phyloP scores from a whole-genome alignment of 495 filamentous ascomycete genomes.

The Tuber umbilicatum region DNA sequence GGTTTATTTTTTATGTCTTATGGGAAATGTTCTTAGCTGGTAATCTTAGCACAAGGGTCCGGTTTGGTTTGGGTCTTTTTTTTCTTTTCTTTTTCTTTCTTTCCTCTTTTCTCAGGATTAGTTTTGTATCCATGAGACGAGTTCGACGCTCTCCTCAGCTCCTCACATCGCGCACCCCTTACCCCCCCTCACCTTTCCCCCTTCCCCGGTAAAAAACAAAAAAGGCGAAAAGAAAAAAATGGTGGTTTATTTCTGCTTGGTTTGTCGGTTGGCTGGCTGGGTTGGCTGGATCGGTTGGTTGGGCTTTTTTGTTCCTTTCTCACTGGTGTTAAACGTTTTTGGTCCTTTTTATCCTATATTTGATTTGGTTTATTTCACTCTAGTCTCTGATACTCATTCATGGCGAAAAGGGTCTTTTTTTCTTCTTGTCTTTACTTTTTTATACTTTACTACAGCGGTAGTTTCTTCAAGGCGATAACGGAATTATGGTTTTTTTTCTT shows the following conservation, averaged over 20 bases:
- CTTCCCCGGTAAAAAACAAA: neutral
- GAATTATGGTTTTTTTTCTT: conserved; percentile 12
- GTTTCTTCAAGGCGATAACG: neutral
- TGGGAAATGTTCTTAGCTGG: conserved; percentile 30
- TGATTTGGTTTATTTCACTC: conserved; percentile 10
- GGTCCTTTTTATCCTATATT: conserved; percentile 15
- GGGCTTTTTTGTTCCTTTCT: neutral
- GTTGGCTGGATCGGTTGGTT: conserved; percentile 3
- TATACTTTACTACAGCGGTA: neutral
- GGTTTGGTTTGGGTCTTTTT: conserved; percentile 24
- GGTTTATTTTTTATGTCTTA: conserved; percentile 28
- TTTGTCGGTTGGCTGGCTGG: conserved; percentile 4
- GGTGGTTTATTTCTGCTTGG: conserved; percentile 19
- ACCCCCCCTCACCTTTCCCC: neutral
- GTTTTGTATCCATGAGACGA: neutral
- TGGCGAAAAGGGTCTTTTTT: conserved; percentile 27
- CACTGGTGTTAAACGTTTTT: conserved; percentile 7
- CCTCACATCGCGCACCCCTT: neutral
- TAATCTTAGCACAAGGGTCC: conserved; percentile 31
- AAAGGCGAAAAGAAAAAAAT: conserved; percentile 17
- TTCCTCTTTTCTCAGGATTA: conserved; percentile 13
- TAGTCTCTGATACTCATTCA: conserved; percentile 19
- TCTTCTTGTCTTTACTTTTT: conserved; percentile 10
- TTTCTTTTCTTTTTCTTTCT: conserved; percentile 31
- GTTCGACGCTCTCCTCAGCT: neutral